These are phyloP conservation scores for Aristolochia fimbriata DNA, from an alignment of 164 flowering plant species.

Conservation along the genomic window DNA sequence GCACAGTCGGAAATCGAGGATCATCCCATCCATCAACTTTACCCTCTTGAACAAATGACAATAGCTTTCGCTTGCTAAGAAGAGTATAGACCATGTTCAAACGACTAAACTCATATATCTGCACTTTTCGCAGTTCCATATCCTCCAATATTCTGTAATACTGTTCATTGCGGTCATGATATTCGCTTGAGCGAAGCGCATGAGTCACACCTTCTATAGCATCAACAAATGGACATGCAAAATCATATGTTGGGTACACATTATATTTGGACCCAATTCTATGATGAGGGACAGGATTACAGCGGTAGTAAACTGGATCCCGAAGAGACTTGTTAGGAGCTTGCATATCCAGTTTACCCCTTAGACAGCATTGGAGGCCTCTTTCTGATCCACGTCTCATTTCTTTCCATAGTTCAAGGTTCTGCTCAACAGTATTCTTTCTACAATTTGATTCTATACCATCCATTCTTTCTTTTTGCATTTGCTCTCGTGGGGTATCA, in stretches of 20 bases:
- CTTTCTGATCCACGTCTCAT: conserved; percentile 82
- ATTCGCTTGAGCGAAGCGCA: conserved; percentile 92
- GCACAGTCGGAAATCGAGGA: conserved; percentile 94
- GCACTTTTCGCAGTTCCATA: conserved; percentile 67
- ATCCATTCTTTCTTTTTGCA: conserved; percentile 85
- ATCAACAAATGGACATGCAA: conserved; percentile 98
- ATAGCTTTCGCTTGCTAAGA: conserved; percentile 93
- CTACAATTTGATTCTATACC: conserved; percentile 80
- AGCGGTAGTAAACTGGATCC: conserved; percentile 94
- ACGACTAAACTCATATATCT: conserved; percentile 83
- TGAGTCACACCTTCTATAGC: conserved; percentile 77
- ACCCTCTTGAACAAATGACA: conserved; percentile 91
- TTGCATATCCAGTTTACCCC: conserved; percentile 91
- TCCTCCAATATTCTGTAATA: conserved; percentile 75
- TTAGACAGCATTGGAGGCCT: conserved; percentile 75
- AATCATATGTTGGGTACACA: conserved; percentile 89
- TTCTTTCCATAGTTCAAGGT: conserved; percentile 76
- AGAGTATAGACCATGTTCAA: conserved; percentile 92
- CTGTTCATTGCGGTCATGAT: conserved; percentile 93
- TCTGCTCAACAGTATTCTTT: conserved; percentile 53
- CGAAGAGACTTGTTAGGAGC: conserved; percentile 89
- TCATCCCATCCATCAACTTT: conserved; percentile 99
- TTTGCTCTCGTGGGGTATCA: conserved; percentile 87
- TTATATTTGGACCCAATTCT: conserved; percentile 84
- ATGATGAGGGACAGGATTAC: conserved; percentile 84